Base-by-base conservation (phyloP, 2,329 filamentous ascomycete species). In the Neonectria punicea region DNA sequence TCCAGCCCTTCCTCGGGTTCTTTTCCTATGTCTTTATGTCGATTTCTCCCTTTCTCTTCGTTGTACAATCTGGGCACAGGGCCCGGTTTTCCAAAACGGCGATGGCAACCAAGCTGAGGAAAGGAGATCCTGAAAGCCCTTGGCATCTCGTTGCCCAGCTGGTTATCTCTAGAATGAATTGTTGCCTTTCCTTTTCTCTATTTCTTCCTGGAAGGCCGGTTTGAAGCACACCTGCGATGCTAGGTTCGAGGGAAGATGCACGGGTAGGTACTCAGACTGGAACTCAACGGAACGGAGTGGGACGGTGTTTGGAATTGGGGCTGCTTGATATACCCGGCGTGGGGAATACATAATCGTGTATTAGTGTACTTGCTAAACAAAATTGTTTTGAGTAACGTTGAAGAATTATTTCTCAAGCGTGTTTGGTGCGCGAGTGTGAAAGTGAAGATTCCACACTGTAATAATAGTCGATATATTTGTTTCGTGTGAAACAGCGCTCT, bases 241-340 rank as follows among this genome's bases (percentile, higher is more conserved):
- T 60, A 53, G 58, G 53, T 61, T 63, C 30, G 44, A 51, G 58
- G 43, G 64, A 67, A 51, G 60, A 53, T 62, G 44, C 59, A 44
- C 13, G 63, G 66, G 58, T 49, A 58, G 63, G 65, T 64, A 71
- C 62, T 62, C 67, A 70, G 63, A 72, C 64, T 70, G 63, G 63
- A 67, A 57, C 59, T 65, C 43, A 49, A 57, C 51, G 66, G 68
- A 69, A 69, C 49, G 71, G 67, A 68, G 65, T 53, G 71, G 69
- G 67, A 62, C 41, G 71, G 70, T 73, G 69, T 74, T 73, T 46
- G 58, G 72, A 61, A 58, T 69, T 57, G 56, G 62, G 65, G 60
- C 49, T 72, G 59, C 65, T 70, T 72, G 63, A 73, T 73, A 74
- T 74, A 74, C 72, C 72, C 72, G 63, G 70, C 72, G 67, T 62